These are phyloP conservation scores for Chrysophaeum taylorii DNA, from an alignment of 352 stramenopile species.

Conservation along the genomic window DNA sequence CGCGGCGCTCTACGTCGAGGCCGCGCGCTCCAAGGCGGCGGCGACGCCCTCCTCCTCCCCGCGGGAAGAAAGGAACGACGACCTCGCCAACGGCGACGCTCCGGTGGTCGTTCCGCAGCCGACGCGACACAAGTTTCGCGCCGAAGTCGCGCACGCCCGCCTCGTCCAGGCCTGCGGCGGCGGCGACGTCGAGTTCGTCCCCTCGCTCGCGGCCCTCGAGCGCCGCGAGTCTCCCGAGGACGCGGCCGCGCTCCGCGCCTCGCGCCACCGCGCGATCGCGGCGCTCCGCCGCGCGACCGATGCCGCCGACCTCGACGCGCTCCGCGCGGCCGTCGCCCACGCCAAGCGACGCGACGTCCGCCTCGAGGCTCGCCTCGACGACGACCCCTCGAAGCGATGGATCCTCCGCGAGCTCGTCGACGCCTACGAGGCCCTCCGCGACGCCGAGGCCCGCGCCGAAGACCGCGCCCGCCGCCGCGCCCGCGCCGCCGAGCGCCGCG, in stretches of 20 bases:
- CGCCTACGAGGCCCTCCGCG: conserved; percentile 2
- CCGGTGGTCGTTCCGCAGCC: too few relatives aligned
- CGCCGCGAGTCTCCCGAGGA: not conserved
- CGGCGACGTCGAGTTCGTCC: conserved; percentile 9
- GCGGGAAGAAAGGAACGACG: too few relatives aligned
- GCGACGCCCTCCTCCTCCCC: too few relatives aligned
- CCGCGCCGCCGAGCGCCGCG: not conserved
- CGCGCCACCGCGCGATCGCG: too few relatives aligned
- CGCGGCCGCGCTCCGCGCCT: not conserved
- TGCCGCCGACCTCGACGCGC: not conserved
- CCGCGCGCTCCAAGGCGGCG: not conserved
- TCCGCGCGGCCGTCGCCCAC: not conserved
- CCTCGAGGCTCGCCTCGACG: not conserved
- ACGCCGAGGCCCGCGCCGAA: not conserved
- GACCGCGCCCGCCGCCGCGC: not conserved
- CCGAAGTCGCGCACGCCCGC: not conserved
- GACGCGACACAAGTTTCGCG: not conserved
- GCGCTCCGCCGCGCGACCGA: too few relatives aligned
- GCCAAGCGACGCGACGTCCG: not conserved
- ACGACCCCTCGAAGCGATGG: conserved; percentile 4
- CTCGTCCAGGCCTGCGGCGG: not conserved
- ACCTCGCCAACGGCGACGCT: too few relatives aligned
- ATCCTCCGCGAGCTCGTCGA: not conserved
- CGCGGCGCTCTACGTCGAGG: not conserved
- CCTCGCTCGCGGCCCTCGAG: not conserved